Evolutionary conservation across 768 basidiomycete genomes (phyloP), one percentile per base, ranked within the genome.

Genomic region (Kwoniella heveanensis): DNA sequence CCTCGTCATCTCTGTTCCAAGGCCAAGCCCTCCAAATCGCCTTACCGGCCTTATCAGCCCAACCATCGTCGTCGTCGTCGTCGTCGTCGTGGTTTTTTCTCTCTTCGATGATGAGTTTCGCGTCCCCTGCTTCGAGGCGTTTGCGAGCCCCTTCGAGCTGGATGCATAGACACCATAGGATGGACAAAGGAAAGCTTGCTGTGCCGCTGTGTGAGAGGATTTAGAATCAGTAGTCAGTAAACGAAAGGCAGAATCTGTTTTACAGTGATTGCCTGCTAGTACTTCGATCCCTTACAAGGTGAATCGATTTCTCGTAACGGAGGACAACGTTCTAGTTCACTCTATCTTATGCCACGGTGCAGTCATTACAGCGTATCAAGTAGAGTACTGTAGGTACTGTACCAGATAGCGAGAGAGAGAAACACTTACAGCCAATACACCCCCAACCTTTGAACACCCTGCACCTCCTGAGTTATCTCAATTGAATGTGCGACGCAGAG

Each of bases 341-440:
- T n/a, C n/a, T n/a, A n/a, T n/a, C n/a, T n/a, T n/a, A n/a, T n/a
- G n/a, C n/a, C n/a, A n/a, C n/a, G n/a, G n/a, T n/a, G n/a, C n/a
- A n/a, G n/a, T n/a, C n/a, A n/a, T n/a, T n/a, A n/a, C n/a, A n/a
- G n/a, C n/a, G n/a, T n/a, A n/a, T n/a, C n/a, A n/a, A n/a, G n/a
- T n/a, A n/a, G n/a, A 36, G 32, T 36, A 36, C 32, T 36, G 32
- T 36, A 27, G 26, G 50, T n/a, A n/a, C n/a, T n/a, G n/a, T n/a
- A n/a, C n/a, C n/a, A n/a, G n/a, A n/a, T n/a, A n/a, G n/a, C 26
- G 22, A 24, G 26, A 8, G 50, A 9, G 46, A 7, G 13, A 6
- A 8, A 2, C 0, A 62, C 60, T 56, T 24, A 62, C 60, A 62
- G 47, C 60, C 60, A 55, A 37, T 48, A 62, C 21, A 58, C 32